Conservation (phyloP, 1,284 basidiomycete species). For the Mycena citricolor region DNA sequence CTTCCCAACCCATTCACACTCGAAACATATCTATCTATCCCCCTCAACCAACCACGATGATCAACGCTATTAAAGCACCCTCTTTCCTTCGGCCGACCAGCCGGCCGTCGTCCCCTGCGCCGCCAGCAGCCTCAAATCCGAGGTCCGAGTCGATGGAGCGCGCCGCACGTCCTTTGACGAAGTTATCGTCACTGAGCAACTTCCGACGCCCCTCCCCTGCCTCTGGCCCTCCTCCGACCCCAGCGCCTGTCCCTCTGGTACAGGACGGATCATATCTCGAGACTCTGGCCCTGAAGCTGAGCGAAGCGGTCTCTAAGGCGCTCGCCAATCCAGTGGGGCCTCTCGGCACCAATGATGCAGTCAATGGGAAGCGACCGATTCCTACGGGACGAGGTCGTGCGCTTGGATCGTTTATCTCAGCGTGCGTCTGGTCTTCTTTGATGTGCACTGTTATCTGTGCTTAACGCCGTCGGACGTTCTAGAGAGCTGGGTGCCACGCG, state of each 20-base stretch:
- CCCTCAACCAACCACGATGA: conserved; percentile 33
- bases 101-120: conserved; percentile 60
- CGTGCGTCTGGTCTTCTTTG: conserved; percentile 45
- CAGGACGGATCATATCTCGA: conserved; percentile 80
- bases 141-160: conserved; percentile 48
- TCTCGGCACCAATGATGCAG: conserved; percentile 46
- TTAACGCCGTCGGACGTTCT: conserved; percentile 26
- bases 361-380: conserved; percentile 65
- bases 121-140: conserved; percentile 35
- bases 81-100: conserved; percentile 64
- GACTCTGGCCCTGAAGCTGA: conserved; percentile 69
- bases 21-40: conserved; percentile 10
- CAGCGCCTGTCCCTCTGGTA: conserved; percentile 48
- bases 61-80: conserved; percentile 67
- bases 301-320: conserved; percentile 77
- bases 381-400: conserved; percentile 66
- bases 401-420: conserved; percentile 64
- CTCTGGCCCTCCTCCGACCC: conserved; percentile 35
- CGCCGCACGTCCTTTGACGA: conserved; percentile 49
- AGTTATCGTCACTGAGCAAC: conserved; percentile 51
- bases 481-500: conserved; percentile 68
- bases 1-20: neutral
- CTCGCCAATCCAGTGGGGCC: conserved; percentile 62
- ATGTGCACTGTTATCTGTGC: conserved; percentile 17
- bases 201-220: conserved; percentile 53